Percentiles rank a stretch among this genome's conserved stretches.
Conservation (phyloP, 139 green algal genomes). For the Ettlia oleoabundans region DNA sequence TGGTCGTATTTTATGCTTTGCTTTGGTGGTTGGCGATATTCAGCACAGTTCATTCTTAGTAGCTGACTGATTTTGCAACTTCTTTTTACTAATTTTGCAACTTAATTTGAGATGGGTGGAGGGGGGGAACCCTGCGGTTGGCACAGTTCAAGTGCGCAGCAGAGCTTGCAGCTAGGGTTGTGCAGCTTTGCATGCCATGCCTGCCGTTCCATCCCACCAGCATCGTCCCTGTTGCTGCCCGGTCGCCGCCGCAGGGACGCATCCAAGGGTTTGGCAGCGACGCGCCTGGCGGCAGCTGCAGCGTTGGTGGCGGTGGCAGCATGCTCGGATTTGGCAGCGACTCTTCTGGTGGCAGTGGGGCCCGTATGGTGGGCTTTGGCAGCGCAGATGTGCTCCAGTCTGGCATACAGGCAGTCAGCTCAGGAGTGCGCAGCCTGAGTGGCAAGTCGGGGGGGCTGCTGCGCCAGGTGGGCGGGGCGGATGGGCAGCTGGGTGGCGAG, state of each 20-base stretch:
- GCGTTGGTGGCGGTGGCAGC: conserved; percentile 13
- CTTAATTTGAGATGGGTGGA: too few species aligned
- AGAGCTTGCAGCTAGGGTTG: too few species aligned
- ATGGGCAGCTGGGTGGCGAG: not conserved
- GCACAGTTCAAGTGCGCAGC: too few species aligned
- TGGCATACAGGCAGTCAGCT: conserved; percentile 2
- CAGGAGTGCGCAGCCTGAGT: conserved; percentile 20
- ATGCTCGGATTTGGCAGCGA: conserved; percentile 73
- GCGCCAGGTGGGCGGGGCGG: conserved; percentile 1
- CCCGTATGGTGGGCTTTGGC: conserved; percentile 29
- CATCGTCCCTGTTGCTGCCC: not conserved
- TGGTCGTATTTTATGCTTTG: too few species aligned
- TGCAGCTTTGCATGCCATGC: too few species aligned
- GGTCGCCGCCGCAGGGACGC: conserved; percentile 50
- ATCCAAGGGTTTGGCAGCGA: conserved; percentile 87
- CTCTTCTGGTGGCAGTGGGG: not conserved
- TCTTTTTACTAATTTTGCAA: too few species aligned
- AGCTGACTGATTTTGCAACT: too few species aligned
- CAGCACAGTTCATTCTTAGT: too few species aligned
- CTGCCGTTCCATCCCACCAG: too few species aligned
- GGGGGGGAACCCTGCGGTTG: too few species aligned
- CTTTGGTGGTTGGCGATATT: too few species aligned
- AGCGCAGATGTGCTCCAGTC: not conserved
- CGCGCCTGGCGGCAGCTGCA: not conserved
- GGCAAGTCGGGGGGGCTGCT: conserved; percentile 7